These are phyloP conservation scores for Moesziomyces sp. DNA, from an alignment of 1,284 basidiomycete species.

Conservation along the genomic window DNA sequence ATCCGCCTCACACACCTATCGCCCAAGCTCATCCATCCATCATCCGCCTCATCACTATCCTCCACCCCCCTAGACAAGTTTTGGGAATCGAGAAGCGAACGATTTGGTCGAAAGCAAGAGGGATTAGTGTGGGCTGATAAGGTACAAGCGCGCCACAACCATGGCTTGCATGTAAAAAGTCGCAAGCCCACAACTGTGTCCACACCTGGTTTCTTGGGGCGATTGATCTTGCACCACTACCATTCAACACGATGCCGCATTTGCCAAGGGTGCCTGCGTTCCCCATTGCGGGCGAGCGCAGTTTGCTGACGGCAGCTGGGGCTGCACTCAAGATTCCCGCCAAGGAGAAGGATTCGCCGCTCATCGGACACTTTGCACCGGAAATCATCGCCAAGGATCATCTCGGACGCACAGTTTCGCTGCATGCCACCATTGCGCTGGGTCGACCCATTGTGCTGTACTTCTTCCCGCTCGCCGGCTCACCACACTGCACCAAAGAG, in stretches of 20 bases:
- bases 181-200: no score
- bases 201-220: no score
- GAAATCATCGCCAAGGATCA: slow-evolving; percentile 57
- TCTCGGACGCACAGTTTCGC: slow-evolving; percentile 45
- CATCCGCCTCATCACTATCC: no score
- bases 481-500: slow-evolving; percentile 58
- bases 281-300: slow-evolving; percentile 50
- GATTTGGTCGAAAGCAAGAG: no score
- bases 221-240: no score
- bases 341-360: slow-evolving; percentile 39
- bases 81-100: no score
- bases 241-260: slow-evolving; percentile 21
- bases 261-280: slow-evolving; percentile 47
- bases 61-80: no score
- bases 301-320: slow-evolving; percentile 42
- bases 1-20: no score
- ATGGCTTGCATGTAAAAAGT: no score
- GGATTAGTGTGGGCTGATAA: no score
- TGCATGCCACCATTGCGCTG: slow-evolving; percentile 55
- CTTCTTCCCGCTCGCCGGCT: slow-evolving; percentile 63
- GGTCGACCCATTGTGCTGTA: slow-evolving; percentile 59
- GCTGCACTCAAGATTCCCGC: slow-evolving; percentile 42
- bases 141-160: no score
- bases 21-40: no score
- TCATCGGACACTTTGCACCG: slow-evolving; percentile 55